phyloP scores from a whole-genome alignment of 768 basidiomycete genomes.

The Lactarius indigo region DNA sequence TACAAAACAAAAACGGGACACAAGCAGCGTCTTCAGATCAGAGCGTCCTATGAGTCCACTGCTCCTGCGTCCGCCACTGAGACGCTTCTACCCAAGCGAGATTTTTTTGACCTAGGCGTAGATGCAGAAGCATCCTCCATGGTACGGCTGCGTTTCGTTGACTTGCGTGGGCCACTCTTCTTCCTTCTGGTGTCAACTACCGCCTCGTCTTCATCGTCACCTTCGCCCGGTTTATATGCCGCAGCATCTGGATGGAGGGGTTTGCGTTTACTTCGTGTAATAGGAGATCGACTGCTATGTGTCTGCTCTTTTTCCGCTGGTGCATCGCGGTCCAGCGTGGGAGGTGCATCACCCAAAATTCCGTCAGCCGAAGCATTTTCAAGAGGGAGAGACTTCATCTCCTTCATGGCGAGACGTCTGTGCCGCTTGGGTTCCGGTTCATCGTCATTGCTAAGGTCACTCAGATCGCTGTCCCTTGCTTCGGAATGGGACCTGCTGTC shows the following conservation, averaged over 20 bases:
- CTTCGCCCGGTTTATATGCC: constrained; percentile 23
- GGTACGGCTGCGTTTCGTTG: constrained; percentile 23
- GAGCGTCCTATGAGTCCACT: constrained; percentile 9
- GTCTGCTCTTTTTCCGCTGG: constrained; percentile 3
- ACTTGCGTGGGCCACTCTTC: constrained; percentile 10
- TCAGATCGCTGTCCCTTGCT: constrained; percentile 7
- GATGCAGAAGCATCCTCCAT: constrained; percentile 14
- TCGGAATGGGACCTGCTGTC: not conserved
- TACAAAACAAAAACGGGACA: not conserved
- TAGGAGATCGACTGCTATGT: not conserved
- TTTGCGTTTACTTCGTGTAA: constrained; percentile 23
- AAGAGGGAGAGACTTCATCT: not conserved
- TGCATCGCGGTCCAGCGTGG: not conserved
- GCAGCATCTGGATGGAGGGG: constrained; percentile 22
- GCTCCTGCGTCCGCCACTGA: constrained; percentile 16
- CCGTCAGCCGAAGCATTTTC: not conserved
- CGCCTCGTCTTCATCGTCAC: constrained; percentile 13
- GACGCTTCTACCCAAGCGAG: constrained; percentile 19
- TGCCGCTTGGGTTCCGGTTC: constrained; percentile 15
- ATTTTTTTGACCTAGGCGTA: constrained; percentile 21
- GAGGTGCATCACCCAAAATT: not conserved
- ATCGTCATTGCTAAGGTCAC: constrained; percentile 5
- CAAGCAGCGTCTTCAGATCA: not conserved
- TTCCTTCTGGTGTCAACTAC: constrained; percentile 7
- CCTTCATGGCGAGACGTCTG: not conserved